Evolutionary conservation across 129 eudicot genomes (phyloP).

Genomic region (Flaveria ramosissima): DNA sequence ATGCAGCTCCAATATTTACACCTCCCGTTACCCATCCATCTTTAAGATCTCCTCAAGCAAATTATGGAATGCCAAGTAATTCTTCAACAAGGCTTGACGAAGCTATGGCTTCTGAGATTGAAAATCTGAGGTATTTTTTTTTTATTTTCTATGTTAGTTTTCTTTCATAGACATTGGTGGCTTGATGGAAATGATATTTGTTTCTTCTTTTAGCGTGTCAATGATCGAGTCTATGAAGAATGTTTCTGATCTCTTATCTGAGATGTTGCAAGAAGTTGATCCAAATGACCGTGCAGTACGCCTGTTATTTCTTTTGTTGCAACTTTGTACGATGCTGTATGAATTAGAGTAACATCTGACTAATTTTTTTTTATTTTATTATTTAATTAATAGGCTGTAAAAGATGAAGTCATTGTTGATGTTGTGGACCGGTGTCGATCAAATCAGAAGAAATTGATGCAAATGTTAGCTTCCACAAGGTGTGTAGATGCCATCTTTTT

Average conservation of each 20-base stretch:
- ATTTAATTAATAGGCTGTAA: constrained; percentile 53
- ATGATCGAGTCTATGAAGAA: constrained; percentile 67
- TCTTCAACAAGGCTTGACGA: constrained; percentile 83
- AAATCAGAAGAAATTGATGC: constrained; percentile 87
- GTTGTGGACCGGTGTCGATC: constrained; percentile 84
- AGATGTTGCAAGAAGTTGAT: constrained; percentile 85
- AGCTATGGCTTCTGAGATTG: constrained; percentile 83
- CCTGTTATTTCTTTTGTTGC: neutral
- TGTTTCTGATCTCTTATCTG: constrained; percentile 72
- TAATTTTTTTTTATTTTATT: neutral
- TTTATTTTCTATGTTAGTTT: neutral
- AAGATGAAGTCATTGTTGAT: constrained; percentile 84
- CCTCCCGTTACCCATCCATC: constrained; percentile 71
- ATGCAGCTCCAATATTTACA: constrained; percentile 76
- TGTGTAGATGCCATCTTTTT: constrained; percentile 21
- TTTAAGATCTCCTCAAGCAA: constrained; percentile 58
- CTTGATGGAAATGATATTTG: neutral
- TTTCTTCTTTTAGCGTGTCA: constrained; percentile 45
- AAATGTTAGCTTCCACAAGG: constrained; percentile 73
- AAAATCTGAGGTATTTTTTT: constrained; percentile 55
- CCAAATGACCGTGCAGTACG: constrained; percentile 70
- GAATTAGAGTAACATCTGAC: constrained; percentile 16
- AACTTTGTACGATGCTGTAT: neutral
- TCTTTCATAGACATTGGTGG: neutral
- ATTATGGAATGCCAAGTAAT: constrained; percentile 85